Evolutionary conservation across 2,329 filamentous ascomycete species (phyloP), one percentile per base, ranked within the genome.

Genomic region (Ceratocystis eucalypticola): DNA sequence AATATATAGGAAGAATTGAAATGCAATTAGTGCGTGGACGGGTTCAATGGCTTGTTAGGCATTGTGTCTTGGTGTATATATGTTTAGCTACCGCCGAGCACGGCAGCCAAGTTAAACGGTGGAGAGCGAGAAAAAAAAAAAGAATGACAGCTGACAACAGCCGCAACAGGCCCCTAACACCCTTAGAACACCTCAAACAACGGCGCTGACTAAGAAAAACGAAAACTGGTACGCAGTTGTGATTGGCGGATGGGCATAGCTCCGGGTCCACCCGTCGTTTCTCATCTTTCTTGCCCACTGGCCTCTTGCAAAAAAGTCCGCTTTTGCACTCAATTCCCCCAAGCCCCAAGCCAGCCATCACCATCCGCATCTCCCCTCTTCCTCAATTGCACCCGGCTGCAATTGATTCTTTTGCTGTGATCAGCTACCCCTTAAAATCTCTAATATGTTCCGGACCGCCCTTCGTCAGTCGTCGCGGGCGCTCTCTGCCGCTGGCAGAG

Each of bases 371-470:
- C 71, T 73, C 70, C 65, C 72, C 70, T 74, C 76, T 75, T 77
- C 76, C 69, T 71, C 83, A 84, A 82, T 84, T 84, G 82, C 81
- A 79, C 77, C 73, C 73, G 70, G 76, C 76, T 80, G 83, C 83
- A 85, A 84, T 86, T 86, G 84, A 79, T 79, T 78, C 77, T 77
- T 76, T 77, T 78, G 74, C 75, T 68, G 66, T 68, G 66, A 66
- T 65, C 66, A 68, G 66, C 66, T 68, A 68, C 66, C 66, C 62
- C 64, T 64, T 59, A 70, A 66, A 41, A 66, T 63, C 68, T 62
- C 74, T 73, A 83, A 78, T 82, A 96, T 97, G 93, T 96, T 96
- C 86, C 91, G 93, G 83, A 96, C 89, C 87, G 92, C 93, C 84
- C 85, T 97, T 82, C 87, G 92, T 84, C 91, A 96, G 85, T 95